phyloP scores from a whole-genome alignment of 371 early-diverging fungal species.

The Cladochytrium tenue region DNA sequence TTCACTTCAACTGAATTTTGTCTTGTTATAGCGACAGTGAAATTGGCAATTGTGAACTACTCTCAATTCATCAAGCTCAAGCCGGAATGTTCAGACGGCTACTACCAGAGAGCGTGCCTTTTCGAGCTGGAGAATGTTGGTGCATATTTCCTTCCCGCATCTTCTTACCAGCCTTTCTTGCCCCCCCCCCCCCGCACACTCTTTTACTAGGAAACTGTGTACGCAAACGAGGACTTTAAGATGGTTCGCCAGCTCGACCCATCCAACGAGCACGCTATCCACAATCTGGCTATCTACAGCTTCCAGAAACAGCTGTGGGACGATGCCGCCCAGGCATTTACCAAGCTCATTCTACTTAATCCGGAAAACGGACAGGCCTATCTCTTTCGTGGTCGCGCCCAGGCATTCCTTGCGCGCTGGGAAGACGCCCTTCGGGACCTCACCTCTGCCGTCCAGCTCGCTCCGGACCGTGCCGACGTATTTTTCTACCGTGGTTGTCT shows the following conservation, averaged over 20 bases:
- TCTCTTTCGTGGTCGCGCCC: conserved; percentile 39
- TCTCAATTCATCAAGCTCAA: conserved; percentile 50
- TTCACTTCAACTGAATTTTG: not conserved
- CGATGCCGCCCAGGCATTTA: conserved; percentile 45
- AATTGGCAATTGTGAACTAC: conserved; percentile 50
- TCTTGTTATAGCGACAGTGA: conserved; percentile 30
- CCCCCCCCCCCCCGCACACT: not conserved
- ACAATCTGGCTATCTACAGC: conserved; percentile 47
- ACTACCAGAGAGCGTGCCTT: conserved; percentile 47
- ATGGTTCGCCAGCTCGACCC: conserved; percentile 54
- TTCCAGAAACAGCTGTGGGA: conserved; percentile 51
- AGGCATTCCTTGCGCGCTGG: conserved; percentile 42
- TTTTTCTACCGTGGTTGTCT: conserved; percentile 51
- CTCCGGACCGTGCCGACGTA: conserved; percentile 36
- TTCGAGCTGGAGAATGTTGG: conserved; percentile 50
- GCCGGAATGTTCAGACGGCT: conserved; percentile 48
- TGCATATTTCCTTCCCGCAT: conserved; percentile 1
- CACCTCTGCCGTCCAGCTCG: conserved; percentile 43
- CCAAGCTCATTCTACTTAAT: conserved; percentile 38
- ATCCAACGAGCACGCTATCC: conserved; percentile 45
- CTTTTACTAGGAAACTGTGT: conserved; percentile 40
- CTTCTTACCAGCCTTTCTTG: not conserved
- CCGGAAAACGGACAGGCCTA: conserved; percentile 38
- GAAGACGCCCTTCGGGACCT: conserved; percentile 49
- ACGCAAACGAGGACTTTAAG: conserved; percentile 53